Evolutionary conservation across 192 early-diverging fungal genomes (phyloP).

Genomic region (Globomyces pollinis-pini): DNA sequence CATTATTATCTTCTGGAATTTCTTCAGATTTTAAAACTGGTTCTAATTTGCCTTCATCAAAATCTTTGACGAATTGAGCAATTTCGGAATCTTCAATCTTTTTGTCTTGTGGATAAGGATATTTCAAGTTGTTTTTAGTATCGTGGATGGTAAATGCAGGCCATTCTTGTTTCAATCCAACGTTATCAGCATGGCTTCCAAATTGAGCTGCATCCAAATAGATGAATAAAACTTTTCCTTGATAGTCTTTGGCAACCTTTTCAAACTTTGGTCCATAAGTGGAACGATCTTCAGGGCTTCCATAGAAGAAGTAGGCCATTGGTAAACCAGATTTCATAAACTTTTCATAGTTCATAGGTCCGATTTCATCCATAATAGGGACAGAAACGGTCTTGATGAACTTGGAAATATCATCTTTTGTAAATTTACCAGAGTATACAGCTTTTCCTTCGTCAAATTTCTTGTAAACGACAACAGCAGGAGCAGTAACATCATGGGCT

Average conservation of each 20-base stretch:
- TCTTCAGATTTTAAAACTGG: constrained; percentile 76
- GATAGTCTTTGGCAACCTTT: constrained; percentile 70
- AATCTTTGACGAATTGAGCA: constrained; percentile 55
- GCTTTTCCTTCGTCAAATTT: constrained; percentile 83
- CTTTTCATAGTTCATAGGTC: constrained; percentile 75
- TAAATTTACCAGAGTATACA: constrained; percentile 54
- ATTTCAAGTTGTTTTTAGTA: constrained; percentile 68
- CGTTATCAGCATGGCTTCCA: constrained; percentile 75
- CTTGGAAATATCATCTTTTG: constrained; percentile 42
- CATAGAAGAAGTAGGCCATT: constrained; percentile 82
- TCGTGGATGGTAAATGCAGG: constrained; percentile 90
- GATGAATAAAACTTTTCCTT: constrained; percentile 87
- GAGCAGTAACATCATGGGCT: constrained; percentile 38
- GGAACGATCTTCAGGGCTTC: constrained; percentile 51
- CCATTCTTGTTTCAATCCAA: constrained; percentile 86
- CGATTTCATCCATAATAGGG: constrained; percentile 85
- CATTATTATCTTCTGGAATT: constrained; percentile 79
- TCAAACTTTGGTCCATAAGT: constrained; percentile 53
- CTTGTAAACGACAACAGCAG: constrained; percentile 79
- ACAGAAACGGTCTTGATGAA: constrained; percentile 78
- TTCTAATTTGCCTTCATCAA: constrained; percentile 58
- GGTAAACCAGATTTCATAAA: constrained; percentile 87
- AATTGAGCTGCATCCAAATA: constrained; percentile 84
- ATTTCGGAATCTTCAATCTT: constrained; percentile 52
- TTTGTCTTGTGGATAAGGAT: constrained; percentile 69